A percentile compares a stretch with the other conserved stretches of the same genome.
Evolutionary conservation across 805 yeast genomes (phyloP).

Genomic region (Wickerhamomyces mucosus): DNA sequence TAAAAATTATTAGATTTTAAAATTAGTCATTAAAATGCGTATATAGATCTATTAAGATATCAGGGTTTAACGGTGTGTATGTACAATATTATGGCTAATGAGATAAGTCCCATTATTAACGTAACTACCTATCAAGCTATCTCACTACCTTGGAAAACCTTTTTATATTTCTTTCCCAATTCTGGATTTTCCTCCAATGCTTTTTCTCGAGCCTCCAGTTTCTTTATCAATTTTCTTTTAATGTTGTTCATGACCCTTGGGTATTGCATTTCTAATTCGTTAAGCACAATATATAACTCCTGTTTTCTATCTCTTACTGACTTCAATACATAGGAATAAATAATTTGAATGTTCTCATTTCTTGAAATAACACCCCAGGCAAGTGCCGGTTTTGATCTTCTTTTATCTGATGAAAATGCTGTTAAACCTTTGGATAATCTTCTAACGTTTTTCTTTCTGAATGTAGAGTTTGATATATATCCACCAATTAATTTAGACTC

Average conservation of each 20-base stretch:
- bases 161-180: no score
- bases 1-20: not conserved
- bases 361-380: conserved; percentile 19
- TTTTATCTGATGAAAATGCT: conserved; percentile 16
- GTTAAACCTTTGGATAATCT: conserved; percentile 10
- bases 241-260: conserved; percentile 24
- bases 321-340: conserved; percentile 17
- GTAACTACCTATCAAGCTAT: no score
- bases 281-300: conserved; percentile 7
- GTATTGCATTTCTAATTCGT: conserved; percentile 16
- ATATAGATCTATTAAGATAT: not conserved
- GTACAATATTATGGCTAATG: no score
- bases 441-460: conserved; percentile 4
- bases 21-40: not conserved
- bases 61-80: no score
- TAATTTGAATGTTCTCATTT: conserved; percentile 13
- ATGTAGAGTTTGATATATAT: conserved; percentile 14
- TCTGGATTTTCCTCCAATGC: no score
- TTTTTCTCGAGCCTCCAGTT: not conserved
- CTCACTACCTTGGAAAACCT: no score
- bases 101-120: no score
- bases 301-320: conserved; percentile 5
- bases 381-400: conserved; percentile 17
- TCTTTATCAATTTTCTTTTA: conserved; percentile 12
- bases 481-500: conserved; percentile 29